Conservation (phyloP, 2,329 filamentous ascomycete genomes). For the Fusarium redolens region DNA sequence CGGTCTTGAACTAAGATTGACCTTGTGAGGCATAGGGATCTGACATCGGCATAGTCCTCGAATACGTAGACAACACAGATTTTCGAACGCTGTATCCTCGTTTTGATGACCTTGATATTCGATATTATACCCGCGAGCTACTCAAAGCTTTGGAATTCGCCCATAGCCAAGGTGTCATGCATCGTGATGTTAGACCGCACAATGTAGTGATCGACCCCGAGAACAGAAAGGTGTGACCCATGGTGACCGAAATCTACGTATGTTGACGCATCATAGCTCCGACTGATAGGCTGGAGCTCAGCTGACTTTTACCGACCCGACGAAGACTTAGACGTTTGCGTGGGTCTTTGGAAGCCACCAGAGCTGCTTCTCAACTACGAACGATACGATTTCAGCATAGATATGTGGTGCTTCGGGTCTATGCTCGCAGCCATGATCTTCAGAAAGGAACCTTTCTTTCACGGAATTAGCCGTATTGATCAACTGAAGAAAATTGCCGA, state of each 20-base stretch:
- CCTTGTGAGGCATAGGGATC: not conserved
- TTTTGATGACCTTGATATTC: not conserved
- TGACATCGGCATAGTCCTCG: slow-evolving; percentile 13
- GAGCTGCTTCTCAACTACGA: slow-evolving; percentile 94
- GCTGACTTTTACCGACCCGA: not conserved
- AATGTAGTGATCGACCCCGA: slow-evolving; percentile 19
- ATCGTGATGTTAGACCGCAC: slow-evolving; percentile 14
- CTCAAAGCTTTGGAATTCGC: slow-evolving; percentile 13
- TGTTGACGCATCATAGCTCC: not conserved
- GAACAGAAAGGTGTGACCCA: not conserved
- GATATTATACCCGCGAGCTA: slow-evolving; percentile 12
- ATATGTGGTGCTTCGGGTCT: slow-evolving; percentile 98
- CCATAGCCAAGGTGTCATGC: slow-evolving; percentile 6
- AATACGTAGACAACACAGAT: slow-evolving; percentile 16
- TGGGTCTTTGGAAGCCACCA: slow-evolving; percentile 72
- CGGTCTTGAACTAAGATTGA: not conserved
- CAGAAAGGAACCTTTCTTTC: slow-evolving; percentile 98
- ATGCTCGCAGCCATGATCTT: slow-evolving; percentile 99
- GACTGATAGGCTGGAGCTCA: slow-evolving; percentile 23
- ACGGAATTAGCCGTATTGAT: slow-evolving; percentile 95
- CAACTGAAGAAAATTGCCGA: slow-evolving; percentile 98
- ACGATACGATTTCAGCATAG: slow-evolving; percentile 96
- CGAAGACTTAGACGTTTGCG: not conserved
- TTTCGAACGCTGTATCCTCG: slow-evolving; percentile 2
- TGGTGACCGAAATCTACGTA: rapidly evolving